Base-by-base conservation (phyloP, 352 stramenopile genomes). In the Thalassiosira mediterranea region DNA sequence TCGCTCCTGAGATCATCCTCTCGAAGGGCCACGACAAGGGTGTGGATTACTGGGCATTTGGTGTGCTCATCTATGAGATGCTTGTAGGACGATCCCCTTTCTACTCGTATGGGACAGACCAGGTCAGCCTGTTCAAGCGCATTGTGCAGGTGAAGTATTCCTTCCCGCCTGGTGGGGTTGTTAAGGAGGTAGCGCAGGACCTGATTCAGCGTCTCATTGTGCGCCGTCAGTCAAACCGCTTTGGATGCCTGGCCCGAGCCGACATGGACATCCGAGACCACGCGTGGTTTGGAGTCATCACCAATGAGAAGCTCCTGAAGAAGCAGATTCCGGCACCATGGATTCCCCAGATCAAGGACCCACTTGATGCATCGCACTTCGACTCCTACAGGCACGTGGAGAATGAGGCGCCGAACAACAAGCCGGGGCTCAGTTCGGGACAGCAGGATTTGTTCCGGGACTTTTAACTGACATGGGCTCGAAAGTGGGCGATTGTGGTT, bases 41-140 rank as follows among this genome's bases (percentile, higher is more conserved):
- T 25, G 93, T 97, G 15, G 94, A 97, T 48, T 69, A 76, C 17
- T 72, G 62, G 62, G 62, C 93, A 0, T 88, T 95, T 8, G 95
- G 94, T 15, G 80, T 96, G 8, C 75, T 97, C n/a, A 94, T 97
- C 57, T 98, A 96, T 78, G 92, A 97, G 78, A 94, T 98, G 88
- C 62, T 97, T 15, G 86, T 92, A 7, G 95, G 94, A 10, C 86
- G 90, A 48, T 96, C 94, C 47, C 95, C 95, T 3, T 98, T 98
- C 47, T 89, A 87, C 51, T 53, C 58, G 13, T 44, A 63, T 31
- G 79, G 68, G 44, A 84, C 83, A 42, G 92, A 97, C 74, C 91
- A 98, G 75, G 89, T 97, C 73, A 85, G 93, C 58, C 93, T 98
- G 44, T 97, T 90, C 72, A 93, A 94, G 70, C 94, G 95, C 59